These are phyloP conservation scores for Pythium coloratum DNA, from an alignment of 352 stramenopile genomes.

Conservation along the genomic window DNA sequence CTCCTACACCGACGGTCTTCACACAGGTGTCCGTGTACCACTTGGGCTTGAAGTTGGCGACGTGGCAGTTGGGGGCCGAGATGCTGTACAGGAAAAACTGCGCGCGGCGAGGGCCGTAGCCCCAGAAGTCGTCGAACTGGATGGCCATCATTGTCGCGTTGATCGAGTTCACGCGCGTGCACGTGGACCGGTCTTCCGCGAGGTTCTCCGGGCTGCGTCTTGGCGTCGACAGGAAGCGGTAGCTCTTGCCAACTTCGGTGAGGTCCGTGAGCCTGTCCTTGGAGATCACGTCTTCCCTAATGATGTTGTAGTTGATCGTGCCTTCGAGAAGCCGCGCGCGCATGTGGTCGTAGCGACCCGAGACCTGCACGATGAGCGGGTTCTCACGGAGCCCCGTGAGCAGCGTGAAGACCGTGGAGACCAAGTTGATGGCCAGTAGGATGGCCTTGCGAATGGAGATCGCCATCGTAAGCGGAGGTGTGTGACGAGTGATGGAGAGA, in stretches of 20 bases:
- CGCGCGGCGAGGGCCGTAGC: constrained; percentile 22
- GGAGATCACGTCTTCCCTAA: constrained; percentile 35
- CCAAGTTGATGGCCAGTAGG: constrained; percentile 31
- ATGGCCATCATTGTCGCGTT: constrained; percentile 27
- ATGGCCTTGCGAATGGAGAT: background rate
- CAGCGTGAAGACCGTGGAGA: constrained; percentile 45
- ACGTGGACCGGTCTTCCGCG: constrained; percentile 24
- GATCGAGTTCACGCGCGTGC: constrained; percentile 13
- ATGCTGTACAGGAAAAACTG: constrained; percentile 38
- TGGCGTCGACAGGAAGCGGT: constrained; percentile 28
- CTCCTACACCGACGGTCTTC: background rate
- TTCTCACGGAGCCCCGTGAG: constrained; percentile 58
- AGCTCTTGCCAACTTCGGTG: constrained; percentile 26
- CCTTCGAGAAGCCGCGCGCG: constrained; percentile 35
- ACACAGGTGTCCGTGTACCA: constrained; percentile 27
- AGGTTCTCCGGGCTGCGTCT: constrained; percentile 20
- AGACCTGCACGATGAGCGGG: constrained; percentile 42
- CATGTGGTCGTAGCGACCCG: constrained; percentile 46
- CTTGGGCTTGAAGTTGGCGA: constrained; percentile 32
- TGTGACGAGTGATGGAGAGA: too few species aligned
- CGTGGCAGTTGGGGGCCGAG: constrained; percentile 33
- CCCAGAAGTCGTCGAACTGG: constrained; percentile 34
- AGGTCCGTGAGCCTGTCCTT: constrained; percentile 30
- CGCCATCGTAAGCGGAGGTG: constrained; percentile 1
- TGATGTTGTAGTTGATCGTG: constrained; percentile 46